A percentile compares a stretch with the other conserved stretches of the same genome.
Conservation (phyloP, 495 filamentous ascomycete genomes). For the Penicillium alfredii region DNA sequence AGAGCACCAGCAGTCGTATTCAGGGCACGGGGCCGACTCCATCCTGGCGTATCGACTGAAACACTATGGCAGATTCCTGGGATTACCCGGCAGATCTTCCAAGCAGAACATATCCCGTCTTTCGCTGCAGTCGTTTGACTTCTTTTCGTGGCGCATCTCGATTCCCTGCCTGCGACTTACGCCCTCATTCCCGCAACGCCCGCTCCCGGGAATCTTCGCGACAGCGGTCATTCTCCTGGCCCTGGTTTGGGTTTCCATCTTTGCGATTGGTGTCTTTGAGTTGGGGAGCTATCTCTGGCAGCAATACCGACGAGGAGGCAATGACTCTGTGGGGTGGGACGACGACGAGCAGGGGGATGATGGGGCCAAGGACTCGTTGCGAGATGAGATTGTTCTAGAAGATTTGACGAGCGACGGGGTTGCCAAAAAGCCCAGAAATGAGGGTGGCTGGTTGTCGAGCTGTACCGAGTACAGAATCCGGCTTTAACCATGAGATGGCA, state of each 20-base stretch:
- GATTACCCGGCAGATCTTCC: no score
- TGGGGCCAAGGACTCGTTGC: no score
- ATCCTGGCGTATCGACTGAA: slow-evolving; percentile 1
- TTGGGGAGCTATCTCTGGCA: slow-evolving; percentile 19
- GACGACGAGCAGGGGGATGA: no score
- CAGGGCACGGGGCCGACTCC: no score
- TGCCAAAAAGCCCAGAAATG: no score
- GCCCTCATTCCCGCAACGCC: slow-evolving; percentile 2
- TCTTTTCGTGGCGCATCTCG: slow-evolving; percentile 14
- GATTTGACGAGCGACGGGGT: no score
- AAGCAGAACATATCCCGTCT: no score
- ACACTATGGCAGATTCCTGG: slow-evolving; percentile 13
- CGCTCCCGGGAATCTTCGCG: slow-evolving; percentile 13
- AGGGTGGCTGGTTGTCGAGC: no score
- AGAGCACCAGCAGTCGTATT: neutral
- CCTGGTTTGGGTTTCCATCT: slow-evolving; percentile 24
- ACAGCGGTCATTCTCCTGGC: slow-evolving; percentile 18
- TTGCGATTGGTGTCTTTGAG: slow-evolving; percentile 24
- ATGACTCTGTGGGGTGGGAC: no score
- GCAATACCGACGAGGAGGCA: neutral
- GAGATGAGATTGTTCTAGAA: no score
- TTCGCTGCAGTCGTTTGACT: slow-evolving; percentile 7
- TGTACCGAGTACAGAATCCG: no score
- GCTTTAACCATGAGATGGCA: no score
- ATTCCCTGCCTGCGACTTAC: slow-evolving; percentile 12